Conservation (phyloP, 768 basidiomycete species). For the Mycena galopus region DNA sequence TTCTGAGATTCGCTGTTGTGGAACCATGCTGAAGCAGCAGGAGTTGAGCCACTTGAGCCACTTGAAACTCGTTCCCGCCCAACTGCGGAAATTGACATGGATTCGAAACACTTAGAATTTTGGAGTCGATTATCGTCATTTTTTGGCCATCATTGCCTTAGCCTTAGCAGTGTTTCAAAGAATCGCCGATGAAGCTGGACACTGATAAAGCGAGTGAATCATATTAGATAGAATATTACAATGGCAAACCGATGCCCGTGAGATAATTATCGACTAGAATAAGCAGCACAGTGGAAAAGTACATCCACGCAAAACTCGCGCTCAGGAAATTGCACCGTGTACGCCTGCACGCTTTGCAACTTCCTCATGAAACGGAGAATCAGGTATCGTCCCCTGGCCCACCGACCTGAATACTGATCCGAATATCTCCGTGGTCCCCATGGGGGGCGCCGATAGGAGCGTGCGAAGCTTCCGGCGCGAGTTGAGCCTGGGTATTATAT, state of each 20-base stretch:
- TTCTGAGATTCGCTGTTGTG: too few species aligned
- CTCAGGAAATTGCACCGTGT: background rate
- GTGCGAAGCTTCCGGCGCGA: slow-evolving; percentile 19
- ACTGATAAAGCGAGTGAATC: background rate
- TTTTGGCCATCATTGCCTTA: too few species aligned
- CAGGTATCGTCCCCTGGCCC: background rate
- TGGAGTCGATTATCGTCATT: too few species aligned
- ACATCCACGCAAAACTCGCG: background rate
- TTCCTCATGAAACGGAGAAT: background rate
- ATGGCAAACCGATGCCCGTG: background rate
- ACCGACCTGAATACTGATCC: background rate
- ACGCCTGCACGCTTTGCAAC: background rate
- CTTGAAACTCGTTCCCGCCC: too few species aligned
- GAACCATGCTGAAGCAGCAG: too few species aligned
- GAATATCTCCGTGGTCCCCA: background rate
- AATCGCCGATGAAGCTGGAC: background rate
- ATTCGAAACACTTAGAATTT: too few species aligned
- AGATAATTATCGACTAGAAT: background rate
- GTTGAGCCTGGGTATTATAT: slow-evolving; percentile 20
- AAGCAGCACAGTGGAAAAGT: background rate
- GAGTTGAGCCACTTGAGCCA: too few species aligned
- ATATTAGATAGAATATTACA: background rate
- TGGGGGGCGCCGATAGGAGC: background rate
- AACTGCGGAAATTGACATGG: too few species aligned
- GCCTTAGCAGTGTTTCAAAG: background rate